phyloP scores from a whole-genome alignment of 148 eudicot species.

The Drosera capensis region DNA sequence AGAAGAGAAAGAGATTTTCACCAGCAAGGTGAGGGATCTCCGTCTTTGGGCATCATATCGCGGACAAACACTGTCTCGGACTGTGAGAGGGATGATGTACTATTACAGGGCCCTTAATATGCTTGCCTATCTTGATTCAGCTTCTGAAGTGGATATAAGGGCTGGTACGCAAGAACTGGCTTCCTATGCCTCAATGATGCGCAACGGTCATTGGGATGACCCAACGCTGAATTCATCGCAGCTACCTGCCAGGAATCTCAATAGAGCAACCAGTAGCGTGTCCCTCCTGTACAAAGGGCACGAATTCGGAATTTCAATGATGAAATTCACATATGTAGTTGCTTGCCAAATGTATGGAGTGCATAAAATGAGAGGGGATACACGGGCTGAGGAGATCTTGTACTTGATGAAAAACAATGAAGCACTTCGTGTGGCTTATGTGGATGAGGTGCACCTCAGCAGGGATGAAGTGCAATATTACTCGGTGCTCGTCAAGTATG shows the following conservation, averaged over 20 bases:
- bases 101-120: conserved; percentile 79
- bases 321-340: conserved; percentile 87
- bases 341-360: conserved; percentile 79
- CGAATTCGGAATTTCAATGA: conserved; percentile 63
- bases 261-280: conserved; percentile 45
- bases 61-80: conserved; percentile 92
- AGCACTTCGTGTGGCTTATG: conserved; percentile 94
- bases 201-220: conserved; percentile 20
- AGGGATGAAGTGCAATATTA: conserved; percentile 55
- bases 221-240: conserved; percentile 12
- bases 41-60: conserved; percentile 96
- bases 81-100: conserved; percentile 98
- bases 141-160: conserved; percentile 72
- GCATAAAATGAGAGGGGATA: conserved; percentile 54
- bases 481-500: conserved; percentile 87
- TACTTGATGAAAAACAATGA: conserved; percentile 74
- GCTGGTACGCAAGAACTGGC: conserved; percentile 39
- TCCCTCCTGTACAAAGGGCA: conserved; percentile 46
- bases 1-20: conserved; percentile 52
- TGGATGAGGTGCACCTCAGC: conserved; percentile 51
- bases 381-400: conserved; percentile 79
- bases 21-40: conserved; percentile 45
- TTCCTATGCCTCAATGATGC: conserved; percentile 30
- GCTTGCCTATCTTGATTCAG: conserved; percentile 82
- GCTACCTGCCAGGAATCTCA: conserved; percentile 26